phyloP scores from a whole-genome alignment of 1,139 yeast species.

The Taiozyma sp. region DNA sequence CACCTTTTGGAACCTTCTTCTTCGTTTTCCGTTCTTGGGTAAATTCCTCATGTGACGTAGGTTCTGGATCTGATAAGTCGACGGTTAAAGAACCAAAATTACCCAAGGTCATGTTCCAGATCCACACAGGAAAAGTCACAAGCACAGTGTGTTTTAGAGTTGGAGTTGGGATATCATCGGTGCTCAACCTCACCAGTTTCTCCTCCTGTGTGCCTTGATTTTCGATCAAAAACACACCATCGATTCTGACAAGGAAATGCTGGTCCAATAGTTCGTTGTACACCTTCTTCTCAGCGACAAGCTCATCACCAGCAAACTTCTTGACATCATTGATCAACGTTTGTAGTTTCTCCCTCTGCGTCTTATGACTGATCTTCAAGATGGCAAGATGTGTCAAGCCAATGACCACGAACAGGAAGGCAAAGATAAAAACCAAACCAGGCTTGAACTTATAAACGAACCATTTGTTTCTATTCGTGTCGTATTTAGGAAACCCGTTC shows the following conservation, averaged over 20 bases:
- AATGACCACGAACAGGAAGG: slow-evolving; percentile 42
- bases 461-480: slow-evolving; percentile 37
- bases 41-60: slow-evolving; percentile 3
- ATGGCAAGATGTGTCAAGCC: slow-evolving; percentile 56
- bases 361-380: slow-evolving; percentile 47
- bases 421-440: slow-evolving; percentile 43
- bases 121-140: slow-evolving; percentile 37
- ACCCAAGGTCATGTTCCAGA: slow-evolving; percentile 46
- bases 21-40: slow-evolving; percentile 22
- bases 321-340: slow-evolving; percentile 46
- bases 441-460: slow-evolving; percentile 55
- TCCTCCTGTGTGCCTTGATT: slow-evolving; percentile 35
- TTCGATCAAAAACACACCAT: slow-evolving; percentile 55
- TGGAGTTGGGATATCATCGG: slow-evolving; percentile 31
- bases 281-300: slow-evolving; percentile 27
- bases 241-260: slow-evolving; percentile 57
- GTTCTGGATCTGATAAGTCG: slow-evolving; percentile 7
- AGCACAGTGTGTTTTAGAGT: slow-evolving; percentile 53
- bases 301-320: slow-evolving; percentile 25
- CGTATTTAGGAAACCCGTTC: slow-evolving; percentile 83
- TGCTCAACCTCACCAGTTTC: slow-evolving; percentile 21
- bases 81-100: slow-evolving; percentile 18
- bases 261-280: slow-evolving; percentile 43
- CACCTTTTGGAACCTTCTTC: slow-evolving; percentile 37
- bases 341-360: slow-evolving; percentile 54